Conservation (phyloP, 129 eudicot genomes). For the Ambrosia artemisiifolia region DNA sequence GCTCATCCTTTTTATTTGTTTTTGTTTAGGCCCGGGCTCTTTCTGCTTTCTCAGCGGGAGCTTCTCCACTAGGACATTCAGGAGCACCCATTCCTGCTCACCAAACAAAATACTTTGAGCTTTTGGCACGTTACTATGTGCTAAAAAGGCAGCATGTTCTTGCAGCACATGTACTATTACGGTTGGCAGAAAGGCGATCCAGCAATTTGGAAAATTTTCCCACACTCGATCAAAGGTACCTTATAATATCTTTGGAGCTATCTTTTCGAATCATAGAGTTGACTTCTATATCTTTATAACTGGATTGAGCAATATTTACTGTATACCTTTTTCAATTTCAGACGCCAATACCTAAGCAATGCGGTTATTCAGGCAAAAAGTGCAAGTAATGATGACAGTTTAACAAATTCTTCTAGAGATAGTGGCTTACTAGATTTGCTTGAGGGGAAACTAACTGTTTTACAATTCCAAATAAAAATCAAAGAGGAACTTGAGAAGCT, state of each 20-base stretch:
- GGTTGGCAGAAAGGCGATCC: constrained; percentile 87
- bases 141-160: constrained; percentile 87
- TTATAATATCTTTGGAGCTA: constrained; percentile 3
- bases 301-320: background rate
- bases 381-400: constrained; percentile 57
- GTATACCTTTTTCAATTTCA: constrained; percentile 30
- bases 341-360: constrained; percentile 91
- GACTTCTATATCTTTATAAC: background rate
- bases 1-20: background rate
- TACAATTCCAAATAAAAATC: constrained; percentile 83
- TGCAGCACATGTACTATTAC: constrained; percentile 85
- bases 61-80: constrained; percentile 46
- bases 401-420: constrained; percentile 57
- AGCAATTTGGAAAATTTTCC: constrained; percentile 47
- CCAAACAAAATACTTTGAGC: constrained; percentile 87
- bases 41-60: constrained; percentile 40
- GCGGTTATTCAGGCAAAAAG: constrained; percentile 98
- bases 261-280: background rate
- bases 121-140: constrained; percentile 92
- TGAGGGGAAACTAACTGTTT: constrained; percentile 90
- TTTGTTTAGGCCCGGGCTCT: constrained; percentile 39
- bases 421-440: constrained; percentile 87
- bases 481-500: constrained; percentile 70
- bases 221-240: constrained; percentile 79
- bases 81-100: constrained; percentile 49